phyloP scores from a whole-genome alignment of 1,139 yeast genomes.

The Pichia sp. region DNA sequence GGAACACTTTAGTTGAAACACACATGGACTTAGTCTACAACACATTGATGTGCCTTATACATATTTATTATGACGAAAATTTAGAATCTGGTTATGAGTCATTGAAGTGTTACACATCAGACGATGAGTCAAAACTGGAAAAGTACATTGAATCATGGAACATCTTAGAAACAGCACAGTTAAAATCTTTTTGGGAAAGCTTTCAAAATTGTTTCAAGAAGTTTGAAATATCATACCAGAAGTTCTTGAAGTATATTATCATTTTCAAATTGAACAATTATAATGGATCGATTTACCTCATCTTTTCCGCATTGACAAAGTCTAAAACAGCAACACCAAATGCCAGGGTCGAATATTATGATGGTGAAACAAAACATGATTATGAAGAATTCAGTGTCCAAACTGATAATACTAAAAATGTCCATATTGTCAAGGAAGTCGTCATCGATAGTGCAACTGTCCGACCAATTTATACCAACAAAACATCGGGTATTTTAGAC shows the following conservation, averaged over 20 bases:
- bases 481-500: constrained; percentile 13
- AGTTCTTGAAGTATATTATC: constrained; percentile 22
- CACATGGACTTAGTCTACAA: constrained; percentile 21
- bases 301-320: constrained; percentile 23
- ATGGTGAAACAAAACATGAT: constrained; percentile 11
- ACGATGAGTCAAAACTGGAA: constrained; percentile 10
- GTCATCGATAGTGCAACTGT: constrained; percentile 11
- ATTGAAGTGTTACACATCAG: constrained; percentile 15
- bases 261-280: constrained; percentile 27
- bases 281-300: constrained; percentile 27
- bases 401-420: constrained; percentile 17
- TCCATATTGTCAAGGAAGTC: constrained; percentile 22
- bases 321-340: neutral
- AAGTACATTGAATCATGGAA: neutral
- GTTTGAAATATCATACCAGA: constrained; percentile 13
- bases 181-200: constrained; percentile 15
- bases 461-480: constrained; percentile 26
- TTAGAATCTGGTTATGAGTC: constrained; percentile 18
- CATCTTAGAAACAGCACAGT: constrained; percentile 3
- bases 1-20: constrained; percentile 11
- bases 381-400: constrained; percentile 28
- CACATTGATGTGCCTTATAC: constrained; percentile 22
- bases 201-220: constrained; percentile 25
- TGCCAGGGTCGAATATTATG: constrained; percentile 18
- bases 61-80: constrained; percentile 21